Percentiles rank a stretch among this genome's conserved stretches.
Evolutionary conservation across 2,329 filamentous ascomycete species (phyloP).

Genomic region (Cucurbitaria berberidis): DNA sequence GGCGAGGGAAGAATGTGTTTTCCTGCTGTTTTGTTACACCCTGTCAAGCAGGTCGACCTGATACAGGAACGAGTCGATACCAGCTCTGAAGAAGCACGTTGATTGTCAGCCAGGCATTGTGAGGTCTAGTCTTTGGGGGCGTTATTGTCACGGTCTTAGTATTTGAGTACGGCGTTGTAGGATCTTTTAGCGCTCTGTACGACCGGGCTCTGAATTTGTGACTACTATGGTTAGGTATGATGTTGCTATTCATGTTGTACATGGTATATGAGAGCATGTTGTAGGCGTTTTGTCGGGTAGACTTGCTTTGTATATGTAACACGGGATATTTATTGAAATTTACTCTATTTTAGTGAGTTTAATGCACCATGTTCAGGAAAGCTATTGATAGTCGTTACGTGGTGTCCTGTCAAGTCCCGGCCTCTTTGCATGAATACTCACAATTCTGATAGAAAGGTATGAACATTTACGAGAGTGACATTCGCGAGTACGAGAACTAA

Average conservation of each 20-base stretch:
- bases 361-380: too few relatives aligned
- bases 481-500: too few relatives aligned
- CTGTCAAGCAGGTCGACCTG: slow-evolving; percentile 58
- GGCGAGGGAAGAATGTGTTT: slow-evolving; percentile 59
- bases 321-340: too few relatives aligned
- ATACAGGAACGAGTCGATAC: slow-evolving; percentile 46
- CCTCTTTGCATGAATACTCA: too few relatives aligned
- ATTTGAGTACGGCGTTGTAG: not conserved
- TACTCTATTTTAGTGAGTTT: not conserved
- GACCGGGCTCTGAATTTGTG: too few relatives aligned
- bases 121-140: not conserved
- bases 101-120: too few relatives aligned
- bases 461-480: too few relatives aligned
- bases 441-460: too few relatives aligned
- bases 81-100: not conserved
- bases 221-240: not conserved
- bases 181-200: not conserved
- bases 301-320: slow-evolving; percentile 1
- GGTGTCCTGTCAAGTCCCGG: too few relatives aligned
- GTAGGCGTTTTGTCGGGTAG: not conserved
- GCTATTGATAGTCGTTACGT: too few relatives aligned
- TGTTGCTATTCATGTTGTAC: slow-evolving; percentile 2
- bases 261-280: slow-evolving; percentile 4
- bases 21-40: slow-evolving; percentile 56
- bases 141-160: not conserved